phyloP scores from a whole-genome alignment of 306 rosid genomes.

The Dryas drummondii region DNA sequence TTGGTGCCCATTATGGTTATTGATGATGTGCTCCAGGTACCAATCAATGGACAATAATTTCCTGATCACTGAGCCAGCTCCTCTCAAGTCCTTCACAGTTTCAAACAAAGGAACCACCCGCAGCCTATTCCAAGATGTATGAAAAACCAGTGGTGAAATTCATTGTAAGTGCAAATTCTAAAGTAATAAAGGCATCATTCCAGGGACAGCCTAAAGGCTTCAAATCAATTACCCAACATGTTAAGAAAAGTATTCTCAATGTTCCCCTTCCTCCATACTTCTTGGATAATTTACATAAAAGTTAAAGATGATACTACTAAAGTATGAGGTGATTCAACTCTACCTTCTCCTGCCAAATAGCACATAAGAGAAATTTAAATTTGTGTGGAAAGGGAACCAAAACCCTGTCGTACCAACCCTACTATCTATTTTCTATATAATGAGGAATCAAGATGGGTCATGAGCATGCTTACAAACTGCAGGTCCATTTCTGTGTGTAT shows the following conservation, averaged over 20 bases:
- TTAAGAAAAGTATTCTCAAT: background rate
- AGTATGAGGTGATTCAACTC: constrained; percentile 2
- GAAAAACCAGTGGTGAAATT: constrained; percentile 17
- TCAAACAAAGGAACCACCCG: constrained; percentile 96
- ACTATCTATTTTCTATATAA: background rate
- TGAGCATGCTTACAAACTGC: background rate
- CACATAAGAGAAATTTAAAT: background rate
- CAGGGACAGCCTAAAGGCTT: background rate
- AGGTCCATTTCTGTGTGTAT: background rate
- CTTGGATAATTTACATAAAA: background rate
- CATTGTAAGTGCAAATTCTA: background rate
- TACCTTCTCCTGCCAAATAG: background rate
- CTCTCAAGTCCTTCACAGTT: constrained; percentile 90
- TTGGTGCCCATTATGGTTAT: constrained; percentile 80
- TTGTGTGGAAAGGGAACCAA: background rate
- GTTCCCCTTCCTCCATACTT: background rate
- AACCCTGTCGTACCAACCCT: background rate
- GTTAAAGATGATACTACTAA: background rate
- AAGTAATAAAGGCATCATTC: background rate
- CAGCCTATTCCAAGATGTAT: constrained; percentile 48
- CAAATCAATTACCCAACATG: background rate
- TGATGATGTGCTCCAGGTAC: constrained; percentile 74
- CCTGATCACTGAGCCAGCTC: constrained; percentile 82
- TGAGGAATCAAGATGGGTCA: constrained; percentile 4
- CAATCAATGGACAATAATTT: constrained; percentile 82